Conservation (phyloP, 2,329 filamentous ascomycete species). For the Diaporthe batatas region DNA sequence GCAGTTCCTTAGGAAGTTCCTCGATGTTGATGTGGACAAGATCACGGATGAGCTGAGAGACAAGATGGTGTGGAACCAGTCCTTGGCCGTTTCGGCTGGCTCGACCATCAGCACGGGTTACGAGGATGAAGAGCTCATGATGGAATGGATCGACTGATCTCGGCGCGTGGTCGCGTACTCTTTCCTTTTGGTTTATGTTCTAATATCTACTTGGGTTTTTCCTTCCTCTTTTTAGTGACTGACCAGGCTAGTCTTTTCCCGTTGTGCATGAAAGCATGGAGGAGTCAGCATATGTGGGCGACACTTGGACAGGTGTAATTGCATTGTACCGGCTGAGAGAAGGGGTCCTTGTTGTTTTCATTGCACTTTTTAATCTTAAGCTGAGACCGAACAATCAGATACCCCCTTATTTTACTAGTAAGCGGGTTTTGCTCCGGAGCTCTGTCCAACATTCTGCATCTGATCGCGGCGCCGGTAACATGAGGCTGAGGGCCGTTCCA, state of each 20-base stretch:
- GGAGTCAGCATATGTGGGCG: constrained; percentile 20
- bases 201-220: not conserved
- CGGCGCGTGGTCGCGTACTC: not conserved
- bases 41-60: constrained; percentile 82
- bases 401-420: constrained; percentile 29
- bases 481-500: constrained; percentile 39
- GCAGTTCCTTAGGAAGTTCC: constrained; percentile 81
- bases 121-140: constrained; percentile 33
- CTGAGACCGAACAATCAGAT: constrained; percentile 34
- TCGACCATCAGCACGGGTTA: constrained; percentile 17
- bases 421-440: constrained; percentile 7
- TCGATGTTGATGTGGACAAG: constrained; percentile 81
- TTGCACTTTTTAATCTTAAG: not conserved
- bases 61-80: constrained; percentile 56
- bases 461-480: constrained; percentile 7
- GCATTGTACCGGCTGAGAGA: constrained; percentile 24
- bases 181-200: not conserved
- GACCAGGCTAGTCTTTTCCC: not conserved
- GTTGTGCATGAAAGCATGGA: not conserved
- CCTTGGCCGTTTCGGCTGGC: constrained; percentile 14
- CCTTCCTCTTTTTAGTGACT: not conserved
- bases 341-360: not conserved
- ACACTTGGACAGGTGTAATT: not conserved
- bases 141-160: constrained; percentile 35
- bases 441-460: constrained; percentile 27